Base-by-base conservation (phyloP, 495 filamentous ascomycete species). In the Lophiotrema nucula region DNA sequence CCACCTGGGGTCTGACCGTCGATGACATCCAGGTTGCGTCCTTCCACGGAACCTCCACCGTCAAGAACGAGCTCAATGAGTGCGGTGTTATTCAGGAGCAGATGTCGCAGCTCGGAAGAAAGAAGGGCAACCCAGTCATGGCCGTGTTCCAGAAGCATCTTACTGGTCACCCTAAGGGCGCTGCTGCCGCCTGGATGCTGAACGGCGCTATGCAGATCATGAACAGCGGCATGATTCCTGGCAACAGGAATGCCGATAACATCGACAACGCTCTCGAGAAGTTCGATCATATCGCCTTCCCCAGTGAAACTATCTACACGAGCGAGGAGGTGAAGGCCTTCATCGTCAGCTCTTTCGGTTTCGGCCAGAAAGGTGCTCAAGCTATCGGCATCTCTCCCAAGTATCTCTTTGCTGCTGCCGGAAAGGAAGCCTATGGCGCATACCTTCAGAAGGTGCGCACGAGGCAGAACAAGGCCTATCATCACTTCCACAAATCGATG, bases 111-210 rank as follows among this genome's bases (percentile, higher is more conserved):
- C 85, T 97, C 35, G 92, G 92, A 54, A 86, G 92, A 45, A 83
- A 84, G 73, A 95, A 93, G 81, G 92, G 92, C 65, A 97, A 97
- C 70, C 89, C 92, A 22, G 77, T 97, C 8, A 71, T 96, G 56
- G 92, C 91, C 74, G 90, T 97, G 70, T 97, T 96, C 87, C 92
- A 97, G 73, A 97, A 97, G 73, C 96, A 95, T 70, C 83, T 97
- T 28, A 97, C 92, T 11, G 92, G 92, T 64, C 92, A 97, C 72
- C 92, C 92, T 60, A 97, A 97, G 82, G 92, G 92, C 83, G 91
- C 92, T 68, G 92, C 92, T 47, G 92, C 92, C 71, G 92, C 90
- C 46, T 97, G 92, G 91, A 97, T 97, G 92, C 85, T 97, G 78
- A 97, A 97, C 74, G 92, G 92, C 56, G 88, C 87, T 69, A 75